Percentiles rank a stretch among this genome's conserved stretches.
These are phyloP conservation scores for Chloropicon primus DNA, from an alignment of 139 green algal species.

Conservation along the genomic window DNA sequence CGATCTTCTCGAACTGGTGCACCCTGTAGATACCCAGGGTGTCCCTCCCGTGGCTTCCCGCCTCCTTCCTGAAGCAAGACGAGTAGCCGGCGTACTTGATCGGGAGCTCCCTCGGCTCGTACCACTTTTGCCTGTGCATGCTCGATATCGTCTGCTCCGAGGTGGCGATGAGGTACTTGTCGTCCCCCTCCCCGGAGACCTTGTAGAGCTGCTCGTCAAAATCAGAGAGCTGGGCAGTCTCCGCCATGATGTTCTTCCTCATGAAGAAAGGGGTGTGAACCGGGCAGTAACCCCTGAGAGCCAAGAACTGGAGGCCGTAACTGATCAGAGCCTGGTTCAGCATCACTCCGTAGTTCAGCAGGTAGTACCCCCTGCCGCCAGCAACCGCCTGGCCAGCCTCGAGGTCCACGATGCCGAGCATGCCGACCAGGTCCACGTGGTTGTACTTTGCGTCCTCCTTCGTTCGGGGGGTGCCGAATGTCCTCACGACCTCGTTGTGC, in stretches of 20 bases:
- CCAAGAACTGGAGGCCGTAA: slow-evolving; percentile 38
- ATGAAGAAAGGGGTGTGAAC: slow-evolving; percentile 93
- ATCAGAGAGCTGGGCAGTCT: slow-evolving; percentile 95
- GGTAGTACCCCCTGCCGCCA: slow-evolving; percentile 82
- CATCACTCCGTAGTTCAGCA: slow-evolving; percentile 79
- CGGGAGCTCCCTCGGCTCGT: slow-evolving; percentile 70
- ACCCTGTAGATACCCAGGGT: slow-evolving; percentile 83
- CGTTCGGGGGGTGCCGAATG: slow-evolving; percentile 28
- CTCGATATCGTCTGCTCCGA: slow-evolving; percentile 94
- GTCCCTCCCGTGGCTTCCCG: slow-evolving; percentile 81
- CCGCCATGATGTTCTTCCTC: slow-evolving; percentile 86
- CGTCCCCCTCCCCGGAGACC: slow-evolving; percentile 78
- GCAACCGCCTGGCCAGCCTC: slow-evolving; percentile 62
- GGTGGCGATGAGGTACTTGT: slow-evolving; percentile 99
- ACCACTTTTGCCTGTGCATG: slow-evolving; percentile 82
- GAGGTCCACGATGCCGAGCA: slow-evolving; percentile 83
- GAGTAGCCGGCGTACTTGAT: slow-evolving; percentile 87
- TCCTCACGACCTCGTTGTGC: slow-evolving; percentile 78
- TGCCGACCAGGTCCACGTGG: slow-evolving; percentile 88
- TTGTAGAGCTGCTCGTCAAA: slow-evolving; percentile 99
- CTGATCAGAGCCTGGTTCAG: slow-evolving; percentile 95
- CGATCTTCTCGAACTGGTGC: slow-evolving; percentile 97
- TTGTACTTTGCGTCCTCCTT: slow-evolving; percentile 66
- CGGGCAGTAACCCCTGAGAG: slow-evolving; percentile 47
- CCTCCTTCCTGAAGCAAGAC: slow-evolving; percentile 99